These are phyloP conservation scores for Blastobotrys chiropterorum DNA, from an alignment of 805 yeast species.

Conservation along the genomic window DNA sequence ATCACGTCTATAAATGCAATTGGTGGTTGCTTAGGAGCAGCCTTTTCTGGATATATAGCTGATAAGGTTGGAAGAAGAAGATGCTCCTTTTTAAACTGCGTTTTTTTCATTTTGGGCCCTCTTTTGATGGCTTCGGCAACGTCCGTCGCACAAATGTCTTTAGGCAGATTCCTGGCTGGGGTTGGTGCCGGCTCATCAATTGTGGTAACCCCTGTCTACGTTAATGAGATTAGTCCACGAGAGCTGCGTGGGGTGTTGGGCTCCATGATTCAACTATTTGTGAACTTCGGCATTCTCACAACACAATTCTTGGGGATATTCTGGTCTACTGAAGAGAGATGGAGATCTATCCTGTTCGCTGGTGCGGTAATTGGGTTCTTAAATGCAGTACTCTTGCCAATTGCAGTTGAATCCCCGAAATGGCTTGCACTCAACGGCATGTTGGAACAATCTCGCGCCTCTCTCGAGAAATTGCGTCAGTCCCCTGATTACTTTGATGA, in stretches of 20 bases:
- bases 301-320: conserved; percentile 70
- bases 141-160: conserved; percentile 37
- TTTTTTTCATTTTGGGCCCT: conserved; percentile 56
- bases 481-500: conserved; percentile 20
- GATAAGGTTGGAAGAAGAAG: conserved; percentile 59
- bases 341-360: conserved; percentile 66
- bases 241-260: conserved; percentile 72
- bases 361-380: conserved; percentile 52
- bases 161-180: conserved; percentile 78
- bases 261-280: conserved; percentile 80
- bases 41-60: conserved; percentile 59
- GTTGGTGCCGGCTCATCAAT: conserved; percentile 82
- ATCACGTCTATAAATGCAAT: conserved; percentile 74
- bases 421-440: conserved; percentile 60
- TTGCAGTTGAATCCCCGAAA: conserved; percentile 70
- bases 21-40: conserved; percentile 78
- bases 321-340: conserved; percentile 58
- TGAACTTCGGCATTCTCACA: conserved; percentile 75
- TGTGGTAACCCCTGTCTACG: conserved; percentile 76
- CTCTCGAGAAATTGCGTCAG: conserved; percentile 34
- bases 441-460: conserved; percentile 37
- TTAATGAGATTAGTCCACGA: conserved; percentile 74
- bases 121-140: conserved; percentile 48
- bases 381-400: conserved; percentile 39
- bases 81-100: conserved; percentile 46